These are phyloP conservation scores for Phytomonas sp. DNA, from an alignment of 208 protist species.

Conservation along the genomic window DNA sequence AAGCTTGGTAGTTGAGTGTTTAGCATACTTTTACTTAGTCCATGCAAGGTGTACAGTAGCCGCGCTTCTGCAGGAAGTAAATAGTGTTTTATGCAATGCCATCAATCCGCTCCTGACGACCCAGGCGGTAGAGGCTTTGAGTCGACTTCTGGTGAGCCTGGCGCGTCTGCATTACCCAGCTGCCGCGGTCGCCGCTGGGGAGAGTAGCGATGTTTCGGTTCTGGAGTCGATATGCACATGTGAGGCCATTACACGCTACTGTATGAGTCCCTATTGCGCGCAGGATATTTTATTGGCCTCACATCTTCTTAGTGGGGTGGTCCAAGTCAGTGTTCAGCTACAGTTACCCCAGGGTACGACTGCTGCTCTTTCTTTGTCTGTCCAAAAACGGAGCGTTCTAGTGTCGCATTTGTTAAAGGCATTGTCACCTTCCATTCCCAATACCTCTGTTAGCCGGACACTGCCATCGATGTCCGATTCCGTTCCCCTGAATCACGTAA, in stretches of 20 bases:
- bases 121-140: not conserved
- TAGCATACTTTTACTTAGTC: slow-evolving; percentile 14
- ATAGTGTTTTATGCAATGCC: not conserved
- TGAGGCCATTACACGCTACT: slow-evolving; percentile 9
- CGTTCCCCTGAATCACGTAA: not conserved
- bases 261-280: not conserved
- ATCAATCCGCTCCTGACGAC: not conserved
- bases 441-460: not conserved
- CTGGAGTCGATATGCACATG: slow-evolving; percentile 1
- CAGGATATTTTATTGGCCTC: not conserved
- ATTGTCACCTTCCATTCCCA: not conserved
- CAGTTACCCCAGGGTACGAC: not conserved
- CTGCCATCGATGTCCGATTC: not conserved
- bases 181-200: not conserved
- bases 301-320: not conserved
- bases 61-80: slow-evolving; percentile 9
- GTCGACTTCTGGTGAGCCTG: slow-evolving; percentile 9
- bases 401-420: not conserved
- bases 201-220: not conserved
- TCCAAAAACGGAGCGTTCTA: not conserved
- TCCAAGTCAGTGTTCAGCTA: not conserved
- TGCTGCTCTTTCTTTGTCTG: not conserved
- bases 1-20: slow-evolving; percentile 11
- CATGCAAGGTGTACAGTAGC: slow-evolving; percentile 9
- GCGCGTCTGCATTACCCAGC: slow-evolving; percentile 12